These are phyloP conservation scores for Microascus cirrosus DNA, from an alignment of 2,329 filamentous ascomycete genomes.

Conservation along the genomic window DNA sequence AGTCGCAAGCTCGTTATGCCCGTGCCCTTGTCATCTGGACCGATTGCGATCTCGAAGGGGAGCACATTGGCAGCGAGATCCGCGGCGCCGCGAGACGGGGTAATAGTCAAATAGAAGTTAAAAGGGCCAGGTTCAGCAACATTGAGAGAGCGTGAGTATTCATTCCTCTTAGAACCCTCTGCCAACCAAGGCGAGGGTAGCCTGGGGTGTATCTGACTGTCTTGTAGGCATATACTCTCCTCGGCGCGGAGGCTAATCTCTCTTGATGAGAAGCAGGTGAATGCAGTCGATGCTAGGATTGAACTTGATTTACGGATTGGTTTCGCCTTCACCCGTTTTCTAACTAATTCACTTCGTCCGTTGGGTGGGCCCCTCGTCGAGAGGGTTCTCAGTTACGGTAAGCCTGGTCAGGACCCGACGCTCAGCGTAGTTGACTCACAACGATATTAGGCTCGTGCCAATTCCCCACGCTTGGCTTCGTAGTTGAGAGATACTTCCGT, in stretches of 20 bases:
- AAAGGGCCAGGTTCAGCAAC: conserved; percentile 87
- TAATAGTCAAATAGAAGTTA: conserved; percentile 66
- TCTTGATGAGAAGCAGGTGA: conserved; percentile 75
- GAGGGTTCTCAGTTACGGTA: conserved; percentile 71
- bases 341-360: conserved; percentile 65
- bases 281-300: conserved; percentile 79
- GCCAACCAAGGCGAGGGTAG: conserved; percentile 8
- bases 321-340: conserved; percentile 80
- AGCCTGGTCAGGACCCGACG: conserved; percentile 8
- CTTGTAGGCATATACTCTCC: conserved; percentile 64
- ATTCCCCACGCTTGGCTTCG: conserved; percentile 92
- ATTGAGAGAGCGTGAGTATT: conserved; percentile 66
- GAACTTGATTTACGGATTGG: conserved; percentile 90
- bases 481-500: conserved; percentile 89
- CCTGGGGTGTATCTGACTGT: not conserved
- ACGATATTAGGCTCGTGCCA: conserved; percentile 64
- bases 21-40: conserved; percentile 90
- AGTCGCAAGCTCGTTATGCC: conserved; percentile 61
- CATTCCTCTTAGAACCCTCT: not conserved
- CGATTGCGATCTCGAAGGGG: conserved; percentile 94
- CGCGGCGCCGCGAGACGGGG: conserved; percentile 65
- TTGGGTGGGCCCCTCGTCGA: conserved; percentile 58
- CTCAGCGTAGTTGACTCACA: not conserved
- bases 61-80: conserved; percentile 91
- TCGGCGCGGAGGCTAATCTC: conserved; percentile 68